These are phyloP conservation scores for Casuarina glauca DNA, from an alignment of 306 rosid genomes.

Conservation along the genomic window DNA sequence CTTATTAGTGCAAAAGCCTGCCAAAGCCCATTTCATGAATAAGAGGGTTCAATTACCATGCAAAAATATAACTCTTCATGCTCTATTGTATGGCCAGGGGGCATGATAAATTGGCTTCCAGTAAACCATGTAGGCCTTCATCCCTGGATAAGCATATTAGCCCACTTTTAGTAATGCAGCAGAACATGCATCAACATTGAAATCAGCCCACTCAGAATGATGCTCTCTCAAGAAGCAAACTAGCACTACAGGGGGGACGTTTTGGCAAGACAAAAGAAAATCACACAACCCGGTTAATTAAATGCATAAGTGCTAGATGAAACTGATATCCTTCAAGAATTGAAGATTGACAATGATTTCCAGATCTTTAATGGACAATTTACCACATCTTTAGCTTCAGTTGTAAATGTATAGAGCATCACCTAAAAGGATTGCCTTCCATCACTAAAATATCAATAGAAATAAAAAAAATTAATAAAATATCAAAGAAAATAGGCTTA, in stretches of 20 bases:
- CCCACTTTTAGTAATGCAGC: slow-evolving; percentile 84
- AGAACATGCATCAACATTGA: slow-evolving; percentile 88
- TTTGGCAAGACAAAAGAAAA: slow-evolving; percentile 49
- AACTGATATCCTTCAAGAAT: neutral
- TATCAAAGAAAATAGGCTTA: slow-evolving; percentile 1
- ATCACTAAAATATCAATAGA: neutral
- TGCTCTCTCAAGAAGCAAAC: slow-evolving; percentile 97
- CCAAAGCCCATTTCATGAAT: neutral
- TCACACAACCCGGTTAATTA: neutral
- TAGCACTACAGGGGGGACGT: slow-evolving; percentile 86
- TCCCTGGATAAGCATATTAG: slow-evolving; percentile 78
- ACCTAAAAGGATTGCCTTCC: neutral
- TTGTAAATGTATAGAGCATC: neutral
- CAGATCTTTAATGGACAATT: neutral
- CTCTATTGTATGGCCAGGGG: slow-evolving; percentile 94
- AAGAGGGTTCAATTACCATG: neutral
- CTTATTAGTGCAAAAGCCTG: neutral
- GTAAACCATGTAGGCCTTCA: slow-evolving; percentile 91
- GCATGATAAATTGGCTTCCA: slow-evolving; percentile 95
- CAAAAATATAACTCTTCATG: slow-evolving; percentile 72
- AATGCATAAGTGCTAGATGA: neutral
- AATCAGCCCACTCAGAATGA: slow-evolving; percentile 99
- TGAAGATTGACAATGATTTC: neutral
- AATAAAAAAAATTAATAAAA: neutral
- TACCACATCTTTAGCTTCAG: neutral